phyloP scores from a whole-genome alignment of 2,329 filamentous ascomycete genomes.

The Epichloe uncinata region DNA sequence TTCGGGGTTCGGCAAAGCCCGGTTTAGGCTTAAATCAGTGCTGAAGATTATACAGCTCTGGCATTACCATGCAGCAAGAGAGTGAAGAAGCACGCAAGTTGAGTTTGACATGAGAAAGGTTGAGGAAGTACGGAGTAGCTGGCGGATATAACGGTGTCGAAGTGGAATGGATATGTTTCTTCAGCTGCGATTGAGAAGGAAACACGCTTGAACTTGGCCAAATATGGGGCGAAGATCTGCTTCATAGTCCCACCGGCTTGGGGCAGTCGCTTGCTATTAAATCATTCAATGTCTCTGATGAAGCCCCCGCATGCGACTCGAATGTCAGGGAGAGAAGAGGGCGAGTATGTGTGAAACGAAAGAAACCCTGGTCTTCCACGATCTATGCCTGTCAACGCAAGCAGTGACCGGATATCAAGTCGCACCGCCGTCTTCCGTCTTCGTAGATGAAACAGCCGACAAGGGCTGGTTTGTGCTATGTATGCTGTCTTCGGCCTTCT shows the following conservation, averaged over 20 bases:
- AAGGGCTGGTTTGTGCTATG: not conserved
- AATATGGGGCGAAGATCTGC: not conserved
- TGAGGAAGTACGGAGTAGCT: too few relatives aligned
- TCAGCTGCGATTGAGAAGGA: not conserved
- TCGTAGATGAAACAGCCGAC: not conserved
- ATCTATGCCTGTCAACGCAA: not conserved
- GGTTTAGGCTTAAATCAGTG: not conserved
- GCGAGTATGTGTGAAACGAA: not conserved
- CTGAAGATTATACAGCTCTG: not conserved
- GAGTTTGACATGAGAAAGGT: not conserved
- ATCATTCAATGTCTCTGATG: not conserved
- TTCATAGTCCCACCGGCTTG: not conserved
- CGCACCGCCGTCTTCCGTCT: not conserved
- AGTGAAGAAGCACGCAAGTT: not conserved
- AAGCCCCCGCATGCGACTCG: not conserved
- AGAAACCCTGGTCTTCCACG: not conserved
- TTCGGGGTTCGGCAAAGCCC: not conserved
- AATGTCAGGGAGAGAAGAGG: not conserved
- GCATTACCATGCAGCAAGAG: not conserved
- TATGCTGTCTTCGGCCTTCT: not conserved
- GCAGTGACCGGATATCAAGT: not conserved
- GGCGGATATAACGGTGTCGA: not conserved
- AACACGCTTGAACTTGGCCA: not conserved
- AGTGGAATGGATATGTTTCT: not conserved
- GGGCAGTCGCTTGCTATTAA: not conserved